A percentile compares a stretch with the other conserved stretches of the same genome.
Evolutionary conservation across 2,329 filamentous ascomycete species (phyloP).

Genomic region (Bertia moriformis): DNA sequence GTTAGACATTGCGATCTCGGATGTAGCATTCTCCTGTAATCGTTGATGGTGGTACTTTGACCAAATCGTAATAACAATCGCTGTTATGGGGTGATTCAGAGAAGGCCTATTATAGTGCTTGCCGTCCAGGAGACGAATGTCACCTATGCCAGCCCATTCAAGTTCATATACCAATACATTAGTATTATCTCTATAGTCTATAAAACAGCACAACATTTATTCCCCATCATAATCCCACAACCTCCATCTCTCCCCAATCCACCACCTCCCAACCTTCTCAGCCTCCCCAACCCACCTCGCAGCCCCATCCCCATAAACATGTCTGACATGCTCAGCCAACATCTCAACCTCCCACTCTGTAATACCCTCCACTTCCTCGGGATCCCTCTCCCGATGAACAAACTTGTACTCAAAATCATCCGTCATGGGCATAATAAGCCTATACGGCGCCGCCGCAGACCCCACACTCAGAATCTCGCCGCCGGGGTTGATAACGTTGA

Average conservation of each 20-base stretch:
- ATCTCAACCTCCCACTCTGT: background rate
- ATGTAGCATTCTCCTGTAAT: no score
- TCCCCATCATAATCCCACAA: background rate
- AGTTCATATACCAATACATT: no score
- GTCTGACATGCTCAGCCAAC: background rate
- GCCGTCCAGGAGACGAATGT: no score
- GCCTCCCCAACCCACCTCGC: background rate
- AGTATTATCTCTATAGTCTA: no score
- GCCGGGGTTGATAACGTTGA: conserved; percentile 33
- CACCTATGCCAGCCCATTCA: no score
- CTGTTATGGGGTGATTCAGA: no score
- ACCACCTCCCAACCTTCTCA: background rate
- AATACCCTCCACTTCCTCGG: background rate
- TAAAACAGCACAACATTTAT: no score
- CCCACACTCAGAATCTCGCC: conserved; percentile 5
- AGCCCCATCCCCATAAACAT: background rate
- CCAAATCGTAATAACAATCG: no score
- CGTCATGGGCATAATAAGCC: background rate
- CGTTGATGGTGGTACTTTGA: no score
- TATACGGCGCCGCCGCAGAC: background rate
- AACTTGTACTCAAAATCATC: background rate
- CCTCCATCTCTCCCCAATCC: background rate
- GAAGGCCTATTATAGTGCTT: no score
- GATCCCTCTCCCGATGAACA: background rate
- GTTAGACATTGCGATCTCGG: no score